Base-by-base conservation (phyloP, 805 yeast genomes). In the Blastobotrys americana region DNA sequence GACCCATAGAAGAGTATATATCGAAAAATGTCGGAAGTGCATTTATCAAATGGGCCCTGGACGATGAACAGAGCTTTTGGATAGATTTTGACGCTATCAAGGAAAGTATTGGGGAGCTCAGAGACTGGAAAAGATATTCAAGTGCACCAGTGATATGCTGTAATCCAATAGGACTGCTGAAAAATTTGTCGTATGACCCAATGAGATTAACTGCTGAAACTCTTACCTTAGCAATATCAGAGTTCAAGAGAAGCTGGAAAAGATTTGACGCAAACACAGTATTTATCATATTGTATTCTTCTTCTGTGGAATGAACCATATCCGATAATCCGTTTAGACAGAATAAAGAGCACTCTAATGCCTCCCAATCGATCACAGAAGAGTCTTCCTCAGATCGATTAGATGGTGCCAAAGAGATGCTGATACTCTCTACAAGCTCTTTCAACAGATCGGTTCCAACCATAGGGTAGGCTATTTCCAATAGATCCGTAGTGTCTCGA, bases 401-500 rank as follows among this genome's bases (percentile, higher is more conserved):
- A 21, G 4, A 43, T 16, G 33, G 40, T 40, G 13, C 43, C 4
- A 42, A 48, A 10, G 42, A n/a, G 4, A n/a, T 17, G 4, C 18
- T 8, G 17, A 51, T 53, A 5, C 49, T 48, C 5, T 34, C 27
- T 8, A 57, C 56, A 22, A 84, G 59, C 17, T 63, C 68, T 3
- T 67, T 65, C 50, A 74, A 76, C 31, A 85, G 60, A 1, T 71
- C 64, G 0, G 60, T 44, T 33, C 84, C 85, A 31, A 86, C 68
- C 3, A 84, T 67, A 0, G 87, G 76, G 66, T 82, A 85, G 1
- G 82, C 63, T 0, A 77, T 69, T 44, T 87, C 93, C 51, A 85
- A 76, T 33, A 89, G 69, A 53, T 93, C 97, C 1, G 82, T 74
- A 6, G 83, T 82, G 49, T 83, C 90, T 25, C 76, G 66, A 53